A percentile compares a stretch with the other conserved stretches of the same genome.
These are phyloP conservation scores for Begonia fuchsioides DNA, from an alignment of 306 rosid genomes.

Conservation along the genomic window DNA sequence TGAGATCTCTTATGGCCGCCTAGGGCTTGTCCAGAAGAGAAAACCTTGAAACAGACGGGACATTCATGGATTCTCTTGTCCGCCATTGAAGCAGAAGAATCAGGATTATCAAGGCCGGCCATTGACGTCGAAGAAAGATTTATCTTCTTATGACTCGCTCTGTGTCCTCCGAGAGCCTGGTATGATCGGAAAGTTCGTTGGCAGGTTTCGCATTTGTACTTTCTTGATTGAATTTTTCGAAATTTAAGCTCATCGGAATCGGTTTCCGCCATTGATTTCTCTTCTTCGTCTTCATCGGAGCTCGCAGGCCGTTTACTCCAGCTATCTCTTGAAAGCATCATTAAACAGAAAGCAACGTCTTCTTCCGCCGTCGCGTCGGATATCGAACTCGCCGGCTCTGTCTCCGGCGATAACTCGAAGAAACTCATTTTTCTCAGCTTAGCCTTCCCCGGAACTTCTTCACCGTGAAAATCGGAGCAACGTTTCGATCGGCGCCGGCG, in stretches of 20 bases:
- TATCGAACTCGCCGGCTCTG: conserved; percentile 55
- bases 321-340: conserved; percentile 71
- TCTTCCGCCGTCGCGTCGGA: conserved; percentile 68
- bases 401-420: conserved; percentile 38
- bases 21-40: conserved; percentile 84
- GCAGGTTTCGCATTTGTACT: conserved; percentile 88
- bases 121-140: conserved; percentile 5
- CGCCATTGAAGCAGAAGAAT: conserved; percentile 4
- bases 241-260: conserved; percentile 37
- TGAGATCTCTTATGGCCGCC: conserved; percentile 29
- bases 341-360: conserved; percentile 67
- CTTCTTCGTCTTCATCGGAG: conserved; percentile 10
- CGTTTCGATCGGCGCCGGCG: conserved; percentile 37
- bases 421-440: conserved; percentile 7
- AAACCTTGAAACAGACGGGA: conserved; percentile 69
- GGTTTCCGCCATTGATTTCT: conserved; percentile 23
- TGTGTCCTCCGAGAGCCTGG: conserved; percentile 87
- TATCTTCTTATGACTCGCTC: conserved; percentile 91
- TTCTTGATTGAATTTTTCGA: conserved; percentile 24
- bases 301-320: conserved; percentile 27
- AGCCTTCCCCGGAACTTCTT: conserved; percentile 11
- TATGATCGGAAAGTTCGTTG: conserved; percentile 64
- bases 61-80: conserved; percentile 62
- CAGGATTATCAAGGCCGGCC: conserved; percentile 12
- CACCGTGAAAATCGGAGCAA: not conserved